A percentile compares a stretch with the other conserved stretches of the same genome.
Conservation (phyloP, 352 stramenopile genomes). For the Phytophthora sansomeana region DNA sequence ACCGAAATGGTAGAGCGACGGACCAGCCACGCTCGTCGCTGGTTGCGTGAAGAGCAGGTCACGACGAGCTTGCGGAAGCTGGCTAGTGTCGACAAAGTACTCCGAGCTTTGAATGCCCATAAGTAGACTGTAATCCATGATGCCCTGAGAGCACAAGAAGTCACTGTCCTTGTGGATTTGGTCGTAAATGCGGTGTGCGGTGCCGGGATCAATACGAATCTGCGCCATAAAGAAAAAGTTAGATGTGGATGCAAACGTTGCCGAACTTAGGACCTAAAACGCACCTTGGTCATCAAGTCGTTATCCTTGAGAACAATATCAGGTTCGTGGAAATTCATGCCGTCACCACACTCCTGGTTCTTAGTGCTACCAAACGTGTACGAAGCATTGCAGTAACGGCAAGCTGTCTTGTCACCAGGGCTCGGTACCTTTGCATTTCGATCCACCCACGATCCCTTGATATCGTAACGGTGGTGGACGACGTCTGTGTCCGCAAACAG, state of each 20-base stretch:
- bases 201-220: conserved; percentile 81
- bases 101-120: conserved; percentile 92
- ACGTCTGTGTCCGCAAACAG: conserved; percentile 88
- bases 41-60: conserved; percentile 84
- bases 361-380: conserved; percentile 90
- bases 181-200: conserved; percentile 88
- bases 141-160: conserved; percentile 90
- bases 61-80: conserved; percentile 60
- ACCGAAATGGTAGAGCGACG: conserved; percentile 91
- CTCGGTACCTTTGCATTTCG: conserved; percentile 87
- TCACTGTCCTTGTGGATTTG: conserved; percentile 90
- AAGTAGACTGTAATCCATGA: conserved; percentile 94
- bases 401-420: conserved; percentile 80
- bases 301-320: conserved; percentile 93
- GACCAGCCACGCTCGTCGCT: conserved; percentile 86
- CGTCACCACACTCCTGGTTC: conserved; percentile 86
- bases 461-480: conserved; percentile 92
- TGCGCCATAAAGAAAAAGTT: conserved; percentile 16
- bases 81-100: conserved; percentile 87
- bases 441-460: conserved; percentile 93
- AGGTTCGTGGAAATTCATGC: conserved; percentile 89
- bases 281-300: conserved; percentile 88
- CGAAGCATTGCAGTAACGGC: conserved; percentile 87
- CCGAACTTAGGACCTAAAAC: neutral
- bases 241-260: neutral